Base-by-base conservation (phyloP, 108 stramenopile genomes). In the Conticribra weissflogii region DNA sequence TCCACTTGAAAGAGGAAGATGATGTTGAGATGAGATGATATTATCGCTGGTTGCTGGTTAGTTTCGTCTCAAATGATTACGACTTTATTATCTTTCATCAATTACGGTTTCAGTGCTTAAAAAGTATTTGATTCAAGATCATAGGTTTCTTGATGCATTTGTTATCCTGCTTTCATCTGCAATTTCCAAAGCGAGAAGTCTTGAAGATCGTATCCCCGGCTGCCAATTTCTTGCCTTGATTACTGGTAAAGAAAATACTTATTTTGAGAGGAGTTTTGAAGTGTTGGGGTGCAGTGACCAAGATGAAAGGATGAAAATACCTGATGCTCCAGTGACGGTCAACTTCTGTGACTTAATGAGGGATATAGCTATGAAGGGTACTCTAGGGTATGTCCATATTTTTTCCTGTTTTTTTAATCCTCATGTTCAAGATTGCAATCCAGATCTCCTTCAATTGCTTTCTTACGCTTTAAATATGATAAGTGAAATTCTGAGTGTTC, bases 171-270 rank as follows among this genome's bases (percentile, higher is more conserved):
- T 90, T 15, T 66, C 83, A 16, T 68, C 71, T 36, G 80, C 81
- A 29, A 67, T 90, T n/a, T 76, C 84, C 0, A 74, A 81, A 17
- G 81, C 81, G 33, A 71, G 71, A 52, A 59, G 51, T 29, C 72
- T 90, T 2, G 52, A 68, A 18, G 89, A 90, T 79, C 72, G 89
- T 1, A 87, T 90, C 41, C 83, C 81, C 0, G 86, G 82, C 16
- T 85, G 85, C 59, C 85, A 87, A 30, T 90, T 90, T 59, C 28
- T 85, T 17, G 86, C 74, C 12, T n/a, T 86, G 12, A 84, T 90
- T 30, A 86, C 89, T 55, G 79, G 85, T 3, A 63, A 82, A 33
- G 89, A 90, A 74, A 86, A 87, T 47, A 90, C 86, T 0, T 90
- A 90, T 52, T 90, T 90, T 54, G 68, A 78, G 24, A 64, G 89